These are phyloP conservation scores for Laburnicola sp. DNA, from an alignment of 2,329 filamentous ascomycete genomes.

Conservation along the genomic window DNA sequence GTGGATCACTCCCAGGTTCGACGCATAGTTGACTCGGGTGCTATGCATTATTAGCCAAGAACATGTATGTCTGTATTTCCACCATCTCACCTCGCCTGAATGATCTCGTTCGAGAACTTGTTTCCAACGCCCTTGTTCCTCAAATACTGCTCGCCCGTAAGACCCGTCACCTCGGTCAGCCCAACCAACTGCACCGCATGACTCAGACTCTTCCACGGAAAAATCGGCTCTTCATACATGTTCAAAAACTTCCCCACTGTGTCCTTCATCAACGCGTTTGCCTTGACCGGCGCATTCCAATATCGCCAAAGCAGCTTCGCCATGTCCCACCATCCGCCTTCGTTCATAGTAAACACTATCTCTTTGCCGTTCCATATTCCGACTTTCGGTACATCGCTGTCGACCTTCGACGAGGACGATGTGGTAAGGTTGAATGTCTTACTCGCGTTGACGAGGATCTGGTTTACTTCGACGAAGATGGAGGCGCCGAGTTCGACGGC, in stretches of 20 bases:
- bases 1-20: slow-evolving; percentile 83
- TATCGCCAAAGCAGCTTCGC: slow-evolving; percentile 84
- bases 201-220: slow-evolving; percentile 80
- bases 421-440: slow-evolving; percentile 69
- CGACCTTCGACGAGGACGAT: slow-evolving; percentile 44
- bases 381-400: slow-evolving; percentile 51
- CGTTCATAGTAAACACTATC: slow-evolving; percentile 70
- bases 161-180: slow-evolving; percentile 65
- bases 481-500: slow-evolving; percentile 87
- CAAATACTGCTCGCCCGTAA: slow-evolving; percentile 75
- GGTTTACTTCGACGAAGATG: slow-evolving; percentile 86
- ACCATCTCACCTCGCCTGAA: slow-evolving; percentile 67
- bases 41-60: slow-evolving; percentile 43
- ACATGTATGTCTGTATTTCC: too few species aligned
- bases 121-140: slow-evolving; percentile 66
- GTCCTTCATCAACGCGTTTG: slow-evolving; percentile 70
- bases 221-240: slow-evolving; percentile 79
- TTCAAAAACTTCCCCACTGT: slow-evolving; percentile 74
- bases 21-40: slow-evolving; percentile 92
- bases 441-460: slow-evolving; percentile 76
- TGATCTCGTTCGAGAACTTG: slow-evolving; percentile 74
- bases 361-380: slow-evolving; percentile 82
- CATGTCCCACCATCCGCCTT: slow-evolving; percentile 75
- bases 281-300: slow-evolving; percentile 74
- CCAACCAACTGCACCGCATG: slow-evolving; percentile 68